These are phyloP conservation scores for Ganoderma lingzhi DNA, from an alignment of 1,284 basidiomycete genomes.

Conservation along the genomic window DNA sequence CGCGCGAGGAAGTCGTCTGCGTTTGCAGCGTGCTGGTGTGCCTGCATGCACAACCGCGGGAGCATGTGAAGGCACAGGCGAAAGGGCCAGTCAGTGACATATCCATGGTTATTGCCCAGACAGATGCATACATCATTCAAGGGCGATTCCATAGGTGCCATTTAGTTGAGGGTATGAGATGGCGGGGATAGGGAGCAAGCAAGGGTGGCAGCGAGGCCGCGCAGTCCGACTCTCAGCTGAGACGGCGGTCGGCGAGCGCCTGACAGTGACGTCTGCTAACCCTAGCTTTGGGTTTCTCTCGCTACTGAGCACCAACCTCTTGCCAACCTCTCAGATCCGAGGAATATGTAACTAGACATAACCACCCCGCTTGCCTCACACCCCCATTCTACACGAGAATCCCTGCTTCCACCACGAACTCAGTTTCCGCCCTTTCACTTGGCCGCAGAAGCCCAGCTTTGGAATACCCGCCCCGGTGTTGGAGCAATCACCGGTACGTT, in stretches of 20 bases:
- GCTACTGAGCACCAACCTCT: no score
- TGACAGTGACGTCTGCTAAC: conserved; percentile 16
- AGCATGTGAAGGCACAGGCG: conserved; percentile 2
- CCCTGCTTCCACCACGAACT: background rate
- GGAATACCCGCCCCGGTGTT: background rate
- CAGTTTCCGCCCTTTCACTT: background rate
- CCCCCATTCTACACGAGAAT: conserved; percentile 2
- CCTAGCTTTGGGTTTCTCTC: conserved; percentile 26
- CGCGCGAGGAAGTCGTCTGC: conserved; percentile 73
- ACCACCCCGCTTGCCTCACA: background rate
- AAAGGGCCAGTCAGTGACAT: conserved; percentile 12
- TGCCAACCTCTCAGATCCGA: background rate
- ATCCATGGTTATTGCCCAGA: background rate
- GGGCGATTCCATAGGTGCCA: conserved; percentile 44
- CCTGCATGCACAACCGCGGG: conserved; percentile 50
- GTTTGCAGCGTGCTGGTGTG: conserved; percentile 81
- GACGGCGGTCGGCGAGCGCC: conserved; percentile 3
- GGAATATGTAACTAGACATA: no score
- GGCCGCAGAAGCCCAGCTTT: background rate
- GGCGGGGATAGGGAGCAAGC: conserved; percentile 12
- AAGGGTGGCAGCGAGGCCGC: conserved; percentile 8
- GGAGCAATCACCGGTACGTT: background rate
- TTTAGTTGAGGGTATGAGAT: conserved; percentile 22
- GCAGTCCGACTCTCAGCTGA: background rate
- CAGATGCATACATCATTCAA: conserved; percentile 43